Evolutionary conservation across 2,329 filamentous ascomycete genomes (phyloP).

Genomic region (Diaporthe velutina): DNA sequence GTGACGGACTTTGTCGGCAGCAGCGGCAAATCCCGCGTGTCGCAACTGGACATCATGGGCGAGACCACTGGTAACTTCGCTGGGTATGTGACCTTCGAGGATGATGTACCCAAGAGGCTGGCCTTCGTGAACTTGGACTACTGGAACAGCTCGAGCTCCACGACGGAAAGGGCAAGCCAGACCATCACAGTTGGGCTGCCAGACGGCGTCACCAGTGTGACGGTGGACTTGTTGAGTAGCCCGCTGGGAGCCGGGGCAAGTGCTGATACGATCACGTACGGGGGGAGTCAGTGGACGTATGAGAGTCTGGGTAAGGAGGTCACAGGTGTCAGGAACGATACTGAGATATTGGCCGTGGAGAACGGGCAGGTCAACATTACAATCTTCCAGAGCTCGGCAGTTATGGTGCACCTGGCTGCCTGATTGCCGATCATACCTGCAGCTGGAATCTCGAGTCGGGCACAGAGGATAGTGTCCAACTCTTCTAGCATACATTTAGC

Average conservation of each 20-base stretch:
- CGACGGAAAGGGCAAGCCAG: constrained; percentile 42
- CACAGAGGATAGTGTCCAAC: neutral
- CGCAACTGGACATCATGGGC: constrained; percentile 41
- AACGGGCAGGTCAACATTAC: constrained; percentile 44
- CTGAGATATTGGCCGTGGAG: constrained; percentile 44
- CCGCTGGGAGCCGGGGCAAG: constrained; percentile 50
- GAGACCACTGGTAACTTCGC: constrained; percentile 44
- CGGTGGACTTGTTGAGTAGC: constrained; percentile 49
- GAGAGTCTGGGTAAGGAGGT: constrained; percentile 50
- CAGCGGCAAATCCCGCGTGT: constrained; percentile 47
- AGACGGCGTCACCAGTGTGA: constrained; percentile 40
- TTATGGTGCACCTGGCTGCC: constrained; percentile 41
- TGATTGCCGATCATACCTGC: neutral
- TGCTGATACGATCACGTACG: constrained; percentile 52
- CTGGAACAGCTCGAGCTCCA: constrained; percentile 51
- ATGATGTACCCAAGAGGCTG: constrained; percentile 45
- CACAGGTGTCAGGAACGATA: constrained; percentile 49
- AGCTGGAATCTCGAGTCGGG: neutral
- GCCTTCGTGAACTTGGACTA: constrained; percentile 51
- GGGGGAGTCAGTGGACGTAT: constrained; percentile 54
- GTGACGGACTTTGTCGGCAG: constrained; percentile 52
- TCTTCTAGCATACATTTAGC: neutral
- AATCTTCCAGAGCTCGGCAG: constrained; percentile 48
- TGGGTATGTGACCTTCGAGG: constrained; percentile 50
- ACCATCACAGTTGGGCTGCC: constrained; percentile 45